Base-by-base conservation (phyloP, 352 stramenopile genomes). In the Blastocystis sp. region DNA sequence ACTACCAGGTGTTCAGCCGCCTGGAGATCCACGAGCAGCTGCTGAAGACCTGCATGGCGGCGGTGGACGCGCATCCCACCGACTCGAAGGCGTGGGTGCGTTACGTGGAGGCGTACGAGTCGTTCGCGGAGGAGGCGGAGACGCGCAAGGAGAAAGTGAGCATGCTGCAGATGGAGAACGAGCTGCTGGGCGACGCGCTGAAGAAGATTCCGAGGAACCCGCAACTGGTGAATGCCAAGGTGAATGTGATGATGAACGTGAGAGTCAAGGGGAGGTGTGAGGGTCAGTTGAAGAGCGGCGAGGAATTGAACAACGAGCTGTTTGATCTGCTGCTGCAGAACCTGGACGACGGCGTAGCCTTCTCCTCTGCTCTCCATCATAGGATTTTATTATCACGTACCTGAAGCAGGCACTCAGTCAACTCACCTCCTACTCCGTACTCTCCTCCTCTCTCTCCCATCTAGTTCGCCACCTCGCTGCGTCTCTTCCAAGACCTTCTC, bases 151-250 rank as follows among this genome's bases (percentile, higher is more conserved):
- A 81, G 43, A 53, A 81, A 53, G 66, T 43, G 48, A 81, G 71
- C 5, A 81, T 81, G 71, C 66, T 23, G 11, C 40, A 62, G 43
- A 81, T 81, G 71, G 40, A 81, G 45, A 66, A 62, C 59, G 52
- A 62, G 17, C 28, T 81, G 43, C 5, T 81, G 38, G 53, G 52
- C 48, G 71, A 81, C 28, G 71, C 71, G 28, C 40, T 81, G 45
- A 62, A 66, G 48, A 81, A 66, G 28, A 62, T 81, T n/a, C 71
- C 71, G 2, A 81, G 43, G 28, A 53, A 81, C 17, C 28, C 41
- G 21, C 23, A 59, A 41, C 52, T 81, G 28, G 19, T 81, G 60
- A 81, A 81, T 64, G 71, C 71, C 0, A 11, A 38, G 4, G 14
- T 81, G 19, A 41, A 62, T n/a, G 71, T 81, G 0, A 28, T 21